A percentile compares a stretch with the other conserved stretches of the same genome.
phyloP scores from a whole-genome alignment of 164 flowering plant genomes.

The Vitis vinifera region DNA sequence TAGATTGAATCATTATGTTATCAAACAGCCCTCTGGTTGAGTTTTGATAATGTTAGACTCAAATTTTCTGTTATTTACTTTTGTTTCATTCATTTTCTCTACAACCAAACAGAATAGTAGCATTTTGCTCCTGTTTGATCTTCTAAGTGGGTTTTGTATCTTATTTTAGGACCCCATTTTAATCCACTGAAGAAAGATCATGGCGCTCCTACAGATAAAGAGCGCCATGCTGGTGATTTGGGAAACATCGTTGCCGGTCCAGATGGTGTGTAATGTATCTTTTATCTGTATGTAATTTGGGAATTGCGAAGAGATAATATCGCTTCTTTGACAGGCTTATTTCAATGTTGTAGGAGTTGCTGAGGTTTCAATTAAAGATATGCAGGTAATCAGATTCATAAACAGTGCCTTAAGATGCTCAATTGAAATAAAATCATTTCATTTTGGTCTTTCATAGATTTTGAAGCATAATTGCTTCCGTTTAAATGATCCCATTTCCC shows the following conservation, averaged over 20 bases:
- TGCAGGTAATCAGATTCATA: conserved; percentile 38
- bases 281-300: conserved; percentile 1
- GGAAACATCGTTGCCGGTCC: conserved; percentile 81
- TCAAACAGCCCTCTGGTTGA: too few relatives aligned
- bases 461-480: neutral
- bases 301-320: neutral
- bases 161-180: conserved; percentile 70
- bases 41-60: too few relatives aligned
- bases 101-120: too few relatives aligned
- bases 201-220: conserved; percentile 70
- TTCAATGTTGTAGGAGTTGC: conserved; percentile 63
- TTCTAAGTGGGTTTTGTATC: neutral
- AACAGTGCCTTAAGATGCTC: too few relatives aligned
- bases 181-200: conserved; percentile 79
- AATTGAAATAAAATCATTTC: neutral
- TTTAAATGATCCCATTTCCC: neutral
- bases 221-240: conserved; percentile 89
- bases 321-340: neutral
- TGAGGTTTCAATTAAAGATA: conserved; percentile 60
- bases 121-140: too few relatives aligned
- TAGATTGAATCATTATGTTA: too few relatives aligned
- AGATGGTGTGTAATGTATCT: conserved; percentile 47
- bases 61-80: too few relatives aligned
- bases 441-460: neutral
- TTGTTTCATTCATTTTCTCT: too few relatives aligned